Percentiles rank a stretch among this genome's conserved stretches.
These are phyloP conservation scores for Colletotrichum orbiculare DNA, from an alignment of 2,329 filamentous ascomycete genomes.

Conservation along the genomic window DNA sequence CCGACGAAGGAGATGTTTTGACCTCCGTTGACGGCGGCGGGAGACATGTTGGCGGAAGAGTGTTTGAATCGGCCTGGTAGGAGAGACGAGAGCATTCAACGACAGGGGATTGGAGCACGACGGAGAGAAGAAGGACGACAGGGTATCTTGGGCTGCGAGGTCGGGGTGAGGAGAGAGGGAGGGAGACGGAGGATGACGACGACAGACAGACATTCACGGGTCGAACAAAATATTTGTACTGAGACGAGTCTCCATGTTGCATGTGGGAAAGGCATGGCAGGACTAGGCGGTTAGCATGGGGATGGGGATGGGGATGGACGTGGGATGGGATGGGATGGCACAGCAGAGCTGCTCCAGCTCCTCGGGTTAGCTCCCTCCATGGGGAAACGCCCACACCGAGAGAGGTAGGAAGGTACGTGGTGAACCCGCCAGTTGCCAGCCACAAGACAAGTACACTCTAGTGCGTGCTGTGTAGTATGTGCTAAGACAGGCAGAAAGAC, in stretches of 20 bases:
- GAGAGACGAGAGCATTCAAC: slow-evolving; percentile 42
- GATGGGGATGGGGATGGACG: too few species aligned
- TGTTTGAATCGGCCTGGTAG: slow-evolving; percentile 38
- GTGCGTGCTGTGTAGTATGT: too few species aligned
- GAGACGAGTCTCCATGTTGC: not conserved
- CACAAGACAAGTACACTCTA: too few species aligned
- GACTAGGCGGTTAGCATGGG: too few species aligned
- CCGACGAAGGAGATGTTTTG: slow-evolving; percentile 67
- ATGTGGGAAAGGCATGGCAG: slow-evolving; percentile 20
- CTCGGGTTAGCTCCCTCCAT: slow-evolving; percentile 35
- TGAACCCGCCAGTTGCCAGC: too few species aligned
- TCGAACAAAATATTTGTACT: slow-evolving; percentile 37
- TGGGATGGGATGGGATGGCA: too few species aligned
- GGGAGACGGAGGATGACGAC: slow-evolving; percentile 6
- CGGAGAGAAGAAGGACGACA: slow-evolving; percentile 7
- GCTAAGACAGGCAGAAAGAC: not conserved
- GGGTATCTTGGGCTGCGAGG: slow-evolving; percentile 26
- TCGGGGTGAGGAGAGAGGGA: slow-evolving; percentile 15
- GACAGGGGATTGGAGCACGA: slow-evolving; percentile 13
- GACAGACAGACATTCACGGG: slow-evolving; percentile 30
- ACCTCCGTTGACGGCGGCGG: slow-evolving; percentile 46
- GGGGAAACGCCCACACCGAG: slow-evolving; percentile 14
- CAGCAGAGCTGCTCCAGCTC: not conserved
- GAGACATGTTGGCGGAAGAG: slow-evolving; percentile 45
- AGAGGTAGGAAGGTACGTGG: too few species aligned